phyloP scores from a whole-genome alignment of 768 basidiomycete species.

The Trametes cingulata region DNA sequence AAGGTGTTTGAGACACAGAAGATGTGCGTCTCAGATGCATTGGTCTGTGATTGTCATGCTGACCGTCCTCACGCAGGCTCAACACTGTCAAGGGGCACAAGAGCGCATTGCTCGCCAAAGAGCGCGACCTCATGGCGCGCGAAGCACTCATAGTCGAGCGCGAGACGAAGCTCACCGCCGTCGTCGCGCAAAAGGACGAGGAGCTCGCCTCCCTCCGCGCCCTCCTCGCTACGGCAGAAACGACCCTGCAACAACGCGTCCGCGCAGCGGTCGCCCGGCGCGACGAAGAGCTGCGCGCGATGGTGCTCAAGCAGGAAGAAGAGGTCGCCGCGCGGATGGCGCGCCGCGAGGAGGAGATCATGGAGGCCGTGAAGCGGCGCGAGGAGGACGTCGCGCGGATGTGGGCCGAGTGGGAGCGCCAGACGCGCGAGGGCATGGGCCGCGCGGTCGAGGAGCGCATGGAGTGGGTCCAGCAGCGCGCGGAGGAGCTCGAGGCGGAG shows the following conservation, averaged over 20 bases:
- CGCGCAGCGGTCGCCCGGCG: slow-evolving; percentile 60
- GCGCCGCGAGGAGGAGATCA: slow-evolving; percentile 68
- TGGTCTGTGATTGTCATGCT: not conserved
- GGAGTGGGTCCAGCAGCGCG: slow-evolving; percentile 50
- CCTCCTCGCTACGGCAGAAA: slow-evolving; percentile 41
- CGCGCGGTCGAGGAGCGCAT: slow-evolving; percentile 40
- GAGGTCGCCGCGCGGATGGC: slow-evolving; percentile 68
- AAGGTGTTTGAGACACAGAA: slow-evolving; percentile 79
- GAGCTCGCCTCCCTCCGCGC: slow-evolving; percentile 53
- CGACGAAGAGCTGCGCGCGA: slow-evolving; percentile 67
- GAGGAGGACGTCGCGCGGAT: slow-evolving; percentile 66
- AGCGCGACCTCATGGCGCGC: slow-evolving; percentile 62
- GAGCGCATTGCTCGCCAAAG: slow-evolving; percentile 51
- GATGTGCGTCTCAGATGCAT: slow-evolving; percentile 49
- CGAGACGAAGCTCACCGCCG: slow-evolving; percentile 50
- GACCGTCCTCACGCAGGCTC: slow-evolving; percentile 44
- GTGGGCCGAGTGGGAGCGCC: slow-evolving; percentile 57
- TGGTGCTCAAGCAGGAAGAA: slow-evolving; percentile 67
- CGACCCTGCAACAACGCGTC: slow-evolving; percentile 40
- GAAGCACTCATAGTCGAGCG: slow-evolving; percentile 57
- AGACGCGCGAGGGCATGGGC: slow-evolving; percentile 37
- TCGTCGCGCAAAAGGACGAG: slow-evolving; percentile 57
- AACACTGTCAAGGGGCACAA: slow-evolving; percentile 66
- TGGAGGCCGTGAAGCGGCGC: slow-evolving; percentile 62
- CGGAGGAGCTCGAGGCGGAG: slow-evolving; percentile 56